Conservation (phyloP, 352 stramenopile species). For the Phytophthora litchii region DNA sequence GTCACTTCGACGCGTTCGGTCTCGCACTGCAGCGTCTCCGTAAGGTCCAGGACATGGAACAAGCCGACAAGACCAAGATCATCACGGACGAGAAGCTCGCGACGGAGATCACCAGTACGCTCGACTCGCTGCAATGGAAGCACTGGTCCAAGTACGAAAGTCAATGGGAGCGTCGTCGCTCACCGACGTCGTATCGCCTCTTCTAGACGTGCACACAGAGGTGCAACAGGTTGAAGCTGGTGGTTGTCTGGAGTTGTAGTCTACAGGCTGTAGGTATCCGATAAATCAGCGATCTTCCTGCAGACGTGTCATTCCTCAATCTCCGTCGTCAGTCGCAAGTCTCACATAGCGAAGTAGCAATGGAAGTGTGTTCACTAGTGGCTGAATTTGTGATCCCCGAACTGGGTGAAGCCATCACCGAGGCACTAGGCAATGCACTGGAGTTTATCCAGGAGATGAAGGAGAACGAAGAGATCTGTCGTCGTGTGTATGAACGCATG, state of each 20-base stretch:
- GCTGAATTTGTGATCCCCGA: constrained; percentile 45
- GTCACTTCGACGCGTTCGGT: constrained; percentile 48
- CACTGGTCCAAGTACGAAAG: constrained; percentile 63
- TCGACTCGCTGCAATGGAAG: constrained; percentile 54
- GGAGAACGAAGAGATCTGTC: constrained; percentile 39
- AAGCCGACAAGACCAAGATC: constrained; percentile 72
- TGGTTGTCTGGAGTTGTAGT: constrained; percentile 6
- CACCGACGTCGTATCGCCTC: constrained; percentile 57
- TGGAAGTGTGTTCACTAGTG: constrained; percentile 22
- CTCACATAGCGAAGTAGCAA: neutral
- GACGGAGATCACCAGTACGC: constrained; percentile 43
- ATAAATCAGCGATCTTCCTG: neutral
- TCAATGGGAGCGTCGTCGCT: constrained; percentile 65
- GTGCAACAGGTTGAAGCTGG: neutral
- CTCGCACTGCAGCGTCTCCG: constrained; percentile 73
- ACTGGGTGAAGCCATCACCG: constrained; percentile 36
- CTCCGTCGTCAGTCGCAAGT: neutral
- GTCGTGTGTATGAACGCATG: constrained; percentile 32
- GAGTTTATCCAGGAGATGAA: constrained; percentile 38
- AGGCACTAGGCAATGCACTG: constrained; percentile 34
- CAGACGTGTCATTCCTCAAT: constrained; percentile 6
- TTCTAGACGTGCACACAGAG: constrained; percentile 50
- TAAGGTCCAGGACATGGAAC: constrained; percentile 67
- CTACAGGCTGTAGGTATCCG: neutral
- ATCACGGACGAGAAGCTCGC: constrained; percentile 61